phyloP scores from a whole-genome alignment of 331 rosid species.

The Telfairia occidentalis region DNA sequence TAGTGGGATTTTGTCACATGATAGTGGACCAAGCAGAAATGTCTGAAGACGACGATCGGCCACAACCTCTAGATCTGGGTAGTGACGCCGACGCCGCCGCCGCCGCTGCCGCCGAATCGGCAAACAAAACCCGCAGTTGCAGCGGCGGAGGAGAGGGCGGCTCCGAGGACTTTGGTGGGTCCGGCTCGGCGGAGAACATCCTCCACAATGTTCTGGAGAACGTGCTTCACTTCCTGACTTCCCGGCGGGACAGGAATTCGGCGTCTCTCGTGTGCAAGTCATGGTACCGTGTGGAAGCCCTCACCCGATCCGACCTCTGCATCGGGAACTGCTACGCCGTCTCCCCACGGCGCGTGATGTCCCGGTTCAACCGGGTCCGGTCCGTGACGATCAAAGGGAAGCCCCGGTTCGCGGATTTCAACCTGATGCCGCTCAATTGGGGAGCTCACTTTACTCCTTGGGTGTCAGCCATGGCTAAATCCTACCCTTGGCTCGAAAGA shows the following conservation, averaged over 20 bases:
- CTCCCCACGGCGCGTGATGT: conserved; percentile 48
- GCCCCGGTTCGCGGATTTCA: conserved; percentile 85
- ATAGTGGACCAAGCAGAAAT: conserved; percentile 32
- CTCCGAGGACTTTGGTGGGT: conserved; percentile 13
- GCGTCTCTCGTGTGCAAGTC: conserved; percentile 92
- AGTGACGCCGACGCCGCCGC: conserved; percentile 22
- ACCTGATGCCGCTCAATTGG: conserved; percentile 68
- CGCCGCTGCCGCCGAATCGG: conserved; percentile 36
- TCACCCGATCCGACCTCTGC: conserved; percentile 86
- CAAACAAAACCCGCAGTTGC: conserved; percentile 37
- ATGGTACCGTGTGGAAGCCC: conserved; percentile 80
- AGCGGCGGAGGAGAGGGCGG: too few relatives aligned
- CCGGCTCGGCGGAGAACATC: conserved; percentile 47
- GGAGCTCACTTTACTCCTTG: conserved; percentile 76
- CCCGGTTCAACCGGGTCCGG: conserved; percentile 43
- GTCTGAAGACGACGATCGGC: conserved; percentile 66
- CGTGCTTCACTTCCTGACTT: conserved; percentile 75
- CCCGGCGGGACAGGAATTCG: conserved; percentile 74
- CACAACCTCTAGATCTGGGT: conserved; percentile 52
- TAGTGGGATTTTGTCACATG: too few relatives aligned
- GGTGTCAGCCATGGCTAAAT: conserved; percentile 40
- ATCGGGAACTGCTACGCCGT: conserved; percentile 82
- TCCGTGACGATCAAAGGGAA: conserved; percentile 60
- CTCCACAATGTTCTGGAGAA: conserved; percentile 83
- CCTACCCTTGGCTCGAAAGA: conserved; percentile 81